Base-by-base conservation (phyloP, 768 basidiomycete species). In the Lenzites betulinus region DNA sequence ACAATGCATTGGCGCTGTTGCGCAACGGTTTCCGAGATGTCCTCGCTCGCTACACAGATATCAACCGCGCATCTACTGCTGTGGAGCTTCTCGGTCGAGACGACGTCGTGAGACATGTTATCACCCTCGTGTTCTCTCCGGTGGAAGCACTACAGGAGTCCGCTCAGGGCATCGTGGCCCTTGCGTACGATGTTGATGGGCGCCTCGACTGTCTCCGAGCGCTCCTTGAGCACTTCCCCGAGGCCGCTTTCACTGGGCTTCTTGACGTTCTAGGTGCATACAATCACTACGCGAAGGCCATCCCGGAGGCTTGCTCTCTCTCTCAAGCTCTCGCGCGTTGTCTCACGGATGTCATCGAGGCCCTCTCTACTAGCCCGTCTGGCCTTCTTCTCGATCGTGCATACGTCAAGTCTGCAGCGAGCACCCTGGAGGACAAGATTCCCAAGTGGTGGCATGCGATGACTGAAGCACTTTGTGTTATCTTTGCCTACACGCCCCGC, bases 281-380 rank as follows among this genome's bases (percentile, higher is more conserved):
- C 75, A 78, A 79, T 51, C 74, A 76, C 16, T 83, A 86, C 64
- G 89, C 92, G 0, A 72, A 77, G 12, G 66, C 69, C 13, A 81
- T 92, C 5, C 88, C 91, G 0, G 97, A 98, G 70, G 95, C 95
- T 0, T 93, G 92, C 70, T 87, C 82, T 50, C 70, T 94, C n/a
- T 92, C 97, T 5, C 92, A 91, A 66, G 88, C 92, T 20, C 83
- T 98, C 23, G 97, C 97, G 18, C 87, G 89, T 3, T 96, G 95
- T 73, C 82, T 98, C 66, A 92, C 93, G 13, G 97, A 99, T 69
- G 83, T 97, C 58, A 83, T 98, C 58, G 95, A 98, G 38, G 88
- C 88, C 6, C 81, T 98, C 1, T 96, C 93, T 69, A 81, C 86
- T 9, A 81, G 77, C 38, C 83, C 82, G 1, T 85, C 86, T 64